Evolutionary conservation across 495 filamentous ascomycete genomes (phyloP).

Genomic region (Penicillium canescens): DNA sequence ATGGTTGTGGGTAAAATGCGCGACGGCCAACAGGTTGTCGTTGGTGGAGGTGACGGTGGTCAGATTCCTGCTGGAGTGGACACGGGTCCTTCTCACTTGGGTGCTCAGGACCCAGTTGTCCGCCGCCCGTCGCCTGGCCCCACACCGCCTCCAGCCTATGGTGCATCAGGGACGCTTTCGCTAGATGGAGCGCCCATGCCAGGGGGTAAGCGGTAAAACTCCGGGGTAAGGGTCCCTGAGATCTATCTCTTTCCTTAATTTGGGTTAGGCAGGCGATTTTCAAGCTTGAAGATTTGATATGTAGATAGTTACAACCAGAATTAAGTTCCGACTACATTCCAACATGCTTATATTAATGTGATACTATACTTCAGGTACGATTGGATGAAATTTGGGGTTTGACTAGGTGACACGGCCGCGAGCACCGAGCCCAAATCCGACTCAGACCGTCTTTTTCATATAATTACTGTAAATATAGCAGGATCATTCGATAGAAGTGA

Average conservation of each 20-base stretch:
- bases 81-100: constrained; percentile 16
- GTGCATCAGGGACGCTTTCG: constrained; percentile 37
- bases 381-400: constrained; percentile 1
- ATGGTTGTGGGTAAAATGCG: constrained; percentile 91
- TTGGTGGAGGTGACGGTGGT: constrained; percentile 79
- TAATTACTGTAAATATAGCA: background rate
- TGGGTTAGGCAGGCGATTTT: background rate
- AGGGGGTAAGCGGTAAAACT: constrained; percentile 35
- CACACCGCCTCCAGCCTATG: constrained; percentile 46
- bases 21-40: constrained; percentile 80
- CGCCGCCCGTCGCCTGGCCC: constrained; percentile 33
- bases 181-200: constrained; percentile 32
- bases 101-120: constrained; percentile 22
- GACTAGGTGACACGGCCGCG: background rate
- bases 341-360: background rate
- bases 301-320: background rate
- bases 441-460: constrained; percentile 7
- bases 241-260: background rate
- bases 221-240: background rate
- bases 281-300: background rate
- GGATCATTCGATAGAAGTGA: background rate
- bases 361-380: background rate
- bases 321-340: constrained; percentile 3
- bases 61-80: constrained; percentile 31
- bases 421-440: background rate